Base-by-base conservation (phyloP, 1,139 yeast species). In the Wickerhamomyces sp. region DNA sequence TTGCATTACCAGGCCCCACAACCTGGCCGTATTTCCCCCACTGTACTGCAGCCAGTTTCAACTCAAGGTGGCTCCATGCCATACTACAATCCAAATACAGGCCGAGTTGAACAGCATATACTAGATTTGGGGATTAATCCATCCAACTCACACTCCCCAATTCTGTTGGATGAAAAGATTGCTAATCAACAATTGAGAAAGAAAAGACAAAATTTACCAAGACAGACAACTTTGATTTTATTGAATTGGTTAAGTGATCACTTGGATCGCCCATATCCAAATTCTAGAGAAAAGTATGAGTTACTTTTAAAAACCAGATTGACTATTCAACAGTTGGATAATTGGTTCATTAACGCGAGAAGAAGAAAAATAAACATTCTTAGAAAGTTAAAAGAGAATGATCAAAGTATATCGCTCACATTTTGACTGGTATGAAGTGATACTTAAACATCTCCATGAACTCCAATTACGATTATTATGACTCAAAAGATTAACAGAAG, bases 311-410 rank as follows among this genome's bases (percentile, higher is more conserved):
- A 74, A 49, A 86, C 95, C 1, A 91, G 94, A 3, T 70, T 86
- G 55, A 80, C 85, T 37, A 75, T 81, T 52, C 93, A 84, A 53
- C 95, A 86, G 57, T 68, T 86, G 41, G 78, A 86, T 46, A 86
- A 86, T 57, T 86, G 95, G 95, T 86, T 86, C 54, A 86, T 86
- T 54, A 86, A 86, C 57, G 95, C 95, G 6, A 71, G 95, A 52
- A 67, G 95, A 50, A 64, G 95, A 47, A 78, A 81, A 54, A 74
- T 82, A 34, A 75, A 66, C 50, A 55, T 59, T 33, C 64, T 57
- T 61, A 72, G 55, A 68, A 70, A 54, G 15, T 23, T 50, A 7
- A 50, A 50, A 31, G 51, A 48, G 35, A 49, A 37, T 15, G 49
- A 49, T 26, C 45, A 50, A 28, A 47, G 46, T 14, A 45, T 51